These are phyloP conservation scores for Sporothrix variecibatus DNA, from an alignment of 2,329 filamentous ascomycete genomes.

Conservation along the genomic window DNA sequence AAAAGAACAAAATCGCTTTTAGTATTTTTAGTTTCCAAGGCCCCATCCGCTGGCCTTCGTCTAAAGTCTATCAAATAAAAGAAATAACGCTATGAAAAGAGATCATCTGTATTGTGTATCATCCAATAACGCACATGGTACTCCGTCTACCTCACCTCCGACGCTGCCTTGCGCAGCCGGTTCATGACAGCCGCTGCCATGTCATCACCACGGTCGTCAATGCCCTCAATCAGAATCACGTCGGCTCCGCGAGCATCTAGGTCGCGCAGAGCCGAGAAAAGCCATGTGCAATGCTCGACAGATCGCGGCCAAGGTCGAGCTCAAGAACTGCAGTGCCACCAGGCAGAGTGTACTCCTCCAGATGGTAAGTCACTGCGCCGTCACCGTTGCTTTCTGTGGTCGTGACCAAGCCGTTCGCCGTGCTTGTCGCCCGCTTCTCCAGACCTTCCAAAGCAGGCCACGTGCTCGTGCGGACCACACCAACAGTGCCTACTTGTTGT, in stretches of 20 bases:
- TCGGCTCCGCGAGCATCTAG: constrained; percentile 79
- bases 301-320: constrained; percentile 70
- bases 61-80: constrained; percentile 4
- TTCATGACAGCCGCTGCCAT: constrained; percentile 89
- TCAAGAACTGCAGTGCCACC: constrained; percentile 56
- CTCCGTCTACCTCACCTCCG: constrained; percentile 49
- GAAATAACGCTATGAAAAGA: neutral
- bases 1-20: neutral
- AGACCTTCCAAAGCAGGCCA: constrained; percentile 50
- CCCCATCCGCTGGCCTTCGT: constrained; percentile 25
- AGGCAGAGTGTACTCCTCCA: constrained; percentile 46
- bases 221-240: constrained; percentile 87
- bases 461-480: constrained; percentile 57
- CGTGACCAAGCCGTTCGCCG: constrained; percentile 29
- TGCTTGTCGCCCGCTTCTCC: constrained; percentile 39
- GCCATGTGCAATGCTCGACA: constrained; percentile 76
- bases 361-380: constrained; percentile 34
- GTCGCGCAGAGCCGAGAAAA: constrained; percentile 85
- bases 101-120: neutral
- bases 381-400: constrained; percentile 36
- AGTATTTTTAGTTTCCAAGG: neutral
- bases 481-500: constrained; percentile 40
- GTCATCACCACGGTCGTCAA: constrained; percentile 76
- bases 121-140: neutral
- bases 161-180: constrained; percentile 74